Evolutionary conservation across 1,284 basidiomycete genomes (phyloP), one percentile per base, ranked within the genome.

Genomic region (Lentinus polychrous): DNA sequence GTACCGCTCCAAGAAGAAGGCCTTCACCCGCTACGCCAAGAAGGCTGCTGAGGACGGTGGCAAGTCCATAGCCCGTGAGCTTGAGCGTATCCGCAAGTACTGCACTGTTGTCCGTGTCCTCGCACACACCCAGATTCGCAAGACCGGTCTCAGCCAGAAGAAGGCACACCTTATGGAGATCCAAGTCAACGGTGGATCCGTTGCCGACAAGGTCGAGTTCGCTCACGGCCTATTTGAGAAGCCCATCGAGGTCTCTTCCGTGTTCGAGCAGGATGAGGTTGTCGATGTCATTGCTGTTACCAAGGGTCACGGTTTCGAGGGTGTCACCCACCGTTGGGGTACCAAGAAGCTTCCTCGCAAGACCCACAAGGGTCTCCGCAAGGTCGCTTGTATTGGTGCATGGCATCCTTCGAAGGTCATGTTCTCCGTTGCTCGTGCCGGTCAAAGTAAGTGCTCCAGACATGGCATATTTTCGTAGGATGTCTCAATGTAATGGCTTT

Each of bases 1-100:
- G 96, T 99, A 99, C 83, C 87, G 92, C 63, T 95, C 92, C 53
- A 99, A 99, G 91, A 99, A 98, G 86, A 99, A 99, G 86, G 95
- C 95, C 43, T 98, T 98, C 83, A 98, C 95, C 64, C 86, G 86
- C 59, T 95, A 98, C 75, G 95, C 95, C 70, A 97, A 97, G 88
- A 98, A 97, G 81, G 90, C 96, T 72, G 90, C 94, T 50, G 95
- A 98, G 74, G 90, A 93, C 67, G 83, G 82, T 65, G 93, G 93
- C 67, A 92, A 94, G 71, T 91, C 91, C 49, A 83, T 93, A 65
- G 77, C 85, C 56, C 92, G 94, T 65, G 96, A 99, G 73, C 87
- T 99, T 63, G 95, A 99, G 81, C 93, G 96, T 62, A 98, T 99
- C 69, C 91, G 92, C 79, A 99, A 99, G 75, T 99, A 99, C 83